These are phyloP conservation scores for Pelagophyceae sp. DNA, from an alignment of 352 stramenopile genomes.

Conservation along the genomic window DNA sequence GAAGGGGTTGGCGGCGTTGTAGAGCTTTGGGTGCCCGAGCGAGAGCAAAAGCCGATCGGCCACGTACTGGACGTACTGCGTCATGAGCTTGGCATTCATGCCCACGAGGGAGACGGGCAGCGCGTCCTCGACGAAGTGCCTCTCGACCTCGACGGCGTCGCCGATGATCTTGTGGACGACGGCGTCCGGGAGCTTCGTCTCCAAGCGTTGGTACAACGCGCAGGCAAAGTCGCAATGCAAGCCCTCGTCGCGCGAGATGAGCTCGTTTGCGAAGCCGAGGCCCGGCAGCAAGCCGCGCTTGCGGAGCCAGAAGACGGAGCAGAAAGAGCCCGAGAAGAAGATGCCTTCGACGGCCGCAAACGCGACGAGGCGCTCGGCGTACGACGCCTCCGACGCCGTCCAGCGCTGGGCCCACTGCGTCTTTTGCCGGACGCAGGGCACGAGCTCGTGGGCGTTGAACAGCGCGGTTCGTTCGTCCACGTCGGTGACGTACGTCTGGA, in stretches of 20 bases:
- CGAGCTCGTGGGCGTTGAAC: conserved; percentile 43
- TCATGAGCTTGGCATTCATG: conserved; percentile 62
- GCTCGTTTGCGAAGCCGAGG: conserved; percentile 58
- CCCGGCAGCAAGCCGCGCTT: conserved; percentile 60
- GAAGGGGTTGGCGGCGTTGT: conserved; percentile 55
- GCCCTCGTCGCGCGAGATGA: conserved; percentile 58
- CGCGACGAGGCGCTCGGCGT: conserved; percentile 53
- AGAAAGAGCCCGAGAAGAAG: conserved; percentile 64
- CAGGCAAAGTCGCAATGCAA: conserved; percentile 63
- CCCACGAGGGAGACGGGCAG: conserved; percentile 57
- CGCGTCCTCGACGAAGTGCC: conserved; percentile 56
- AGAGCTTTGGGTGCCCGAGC: conserved; percentile 48
- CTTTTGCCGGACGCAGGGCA: conserved; percentile 55
- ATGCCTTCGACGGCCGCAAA: conserved; percentile 64
- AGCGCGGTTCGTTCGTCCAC: conserved; percentile 41
- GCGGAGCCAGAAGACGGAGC: conserved; percentile 63
- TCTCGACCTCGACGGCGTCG: conserved; percentile 57
- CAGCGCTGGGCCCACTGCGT: conserved; percentile 53
- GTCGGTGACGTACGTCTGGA: conserved; percentile 61
- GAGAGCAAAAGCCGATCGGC: conserved; percentile 51
- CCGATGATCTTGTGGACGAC: conserved; percentile 46
- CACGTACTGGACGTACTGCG: conserved; percentile 62
- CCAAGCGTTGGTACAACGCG: conserved; percentile 52
- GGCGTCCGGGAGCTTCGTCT: conserved; percentile 37
- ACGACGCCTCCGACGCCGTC: conserved; percentile 42